Conservation (phyloP, 73 alveolate species). For the Vitrella brassicaformis region DNA sequence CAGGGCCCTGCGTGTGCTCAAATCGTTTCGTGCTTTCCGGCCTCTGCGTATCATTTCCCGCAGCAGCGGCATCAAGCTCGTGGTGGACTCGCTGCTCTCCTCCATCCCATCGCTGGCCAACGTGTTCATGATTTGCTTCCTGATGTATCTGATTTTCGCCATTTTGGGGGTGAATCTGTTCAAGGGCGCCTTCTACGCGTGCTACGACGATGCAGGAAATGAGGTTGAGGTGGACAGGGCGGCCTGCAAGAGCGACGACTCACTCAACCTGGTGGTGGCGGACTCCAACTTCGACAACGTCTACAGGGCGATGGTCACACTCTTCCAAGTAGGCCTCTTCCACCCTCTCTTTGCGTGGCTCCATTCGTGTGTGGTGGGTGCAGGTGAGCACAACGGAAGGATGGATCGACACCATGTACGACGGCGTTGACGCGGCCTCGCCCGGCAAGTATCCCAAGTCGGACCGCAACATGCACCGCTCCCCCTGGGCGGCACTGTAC, state of each 20-base stretch:
- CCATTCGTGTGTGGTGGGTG: too few relatives aligned
- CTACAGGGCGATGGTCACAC: neutral
- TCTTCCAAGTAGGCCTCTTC: too few relatives aligned
- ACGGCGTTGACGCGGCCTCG: neutral
- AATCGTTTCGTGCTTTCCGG: neutral
- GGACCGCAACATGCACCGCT: too few relatives aligned
- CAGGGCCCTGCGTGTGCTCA: neutral
- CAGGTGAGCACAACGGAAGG: neutral
- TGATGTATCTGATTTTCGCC: constrained; percentile 36
- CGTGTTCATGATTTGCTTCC: constrained; percentile 20
- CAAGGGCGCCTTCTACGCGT: constrained; percentile 33
- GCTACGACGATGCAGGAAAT: too few relatives aligned
- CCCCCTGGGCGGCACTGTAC: constrained; percentile 3
- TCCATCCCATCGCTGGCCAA: constrained; percentile 35
- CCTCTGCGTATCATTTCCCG: constrained; percentile 7
- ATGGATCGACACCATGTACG: neutral
- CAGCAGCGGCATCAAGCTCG: constrained; percentile 24
- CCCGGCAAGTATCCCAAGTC: too few relatives aligned
- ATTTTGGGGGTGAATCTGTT: constrained; percentile 20
- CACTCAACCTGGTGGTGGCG: too few relatives aligned
- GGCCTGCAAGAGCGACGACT: too few relatives aligned
- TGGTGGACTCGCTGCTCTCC: constrained; percentile 14
- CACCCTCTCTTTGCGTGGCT: too few relatives aligned
- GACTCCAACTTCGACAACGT: neutral
- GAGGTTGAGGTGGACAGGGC: too few relatives aligned